phyloP scores from a whole-genome alignment of 331 rosid species.

The Quercus tomentella region DNA sequence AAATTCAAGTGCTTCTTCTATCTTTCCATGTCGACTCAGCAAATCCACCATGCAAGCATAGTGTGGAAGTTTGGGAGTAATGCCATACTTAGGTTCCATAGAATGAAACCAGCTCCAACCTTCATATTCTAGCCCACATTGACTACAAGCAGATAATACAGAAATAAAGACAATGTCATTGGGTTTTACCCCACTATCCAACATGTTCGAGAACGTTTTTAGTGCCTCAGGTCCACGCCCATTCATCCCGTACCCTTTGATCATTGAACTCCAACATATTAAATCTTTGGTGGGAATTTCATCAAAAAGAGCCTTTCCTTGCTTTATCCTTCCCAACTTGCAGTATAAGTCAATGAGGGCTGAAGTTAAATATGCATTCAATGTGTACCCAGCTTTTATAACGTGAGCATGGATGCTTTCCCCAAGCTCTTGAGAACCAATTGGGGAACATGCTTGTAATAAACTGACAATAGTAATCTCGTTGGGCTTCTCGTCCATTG shows the following conservation, averaged over 20 bases:
- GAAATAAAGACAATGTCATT: slow-evolving; percentile 8
- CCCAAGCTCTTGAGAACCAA: slow-evolving; percentile 16
- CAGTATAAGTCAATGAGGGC: slow-evolving; percentile 13
- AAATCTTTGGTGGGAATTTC: slow-evolving; percentile 15
- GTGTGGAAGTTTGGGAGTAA: slow-evolving; percentile 5
- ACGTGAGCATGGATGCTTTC: slow-evolving; percentile 14
- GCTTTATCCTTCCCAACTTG: slow-evolving; percentile 9
- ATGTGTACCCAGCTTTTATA: slow-evolving; percentile 6
- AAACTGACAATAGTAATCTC: slow-evolving; percentile 4
- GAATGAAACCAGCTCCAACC: slow-evolving; percentile 22
- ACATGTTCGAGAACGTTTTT: slow-evolving; percentile 13
- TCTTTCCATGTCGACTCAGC: slow-evolving; percentile 11
- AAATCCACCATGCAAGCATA: slow-evolving; percentile 20
- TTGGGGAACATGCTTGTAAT: neutral
- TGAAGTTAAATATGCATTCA: slow-evolving; percentile 8
- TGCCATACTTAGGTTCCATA: neutral
- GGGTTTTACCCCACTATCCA: slow-evolving; percentile 6
- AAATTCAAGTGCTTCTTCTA: slow-evolving; percentile 17
- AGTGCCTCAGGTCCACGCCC: slow-evolving; percentile 14
- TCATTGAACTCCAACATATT: slow-evolving; percentile 19
- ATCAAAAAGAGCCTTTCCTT: slow-evolving; percentile 11
- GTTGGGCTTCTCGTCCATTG: slow-evolving; percentile 4
- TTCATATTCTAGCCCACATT: slow-evolving; percentile 13
- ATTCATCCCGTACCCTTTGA: slow-evolving; percentile 20
- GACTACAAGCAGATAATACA: slow-evolving; percentile 20